phyloP scores from a whole-genome alignment of 1,139 yeast species.

The Candida sanyaensis region DNA sequence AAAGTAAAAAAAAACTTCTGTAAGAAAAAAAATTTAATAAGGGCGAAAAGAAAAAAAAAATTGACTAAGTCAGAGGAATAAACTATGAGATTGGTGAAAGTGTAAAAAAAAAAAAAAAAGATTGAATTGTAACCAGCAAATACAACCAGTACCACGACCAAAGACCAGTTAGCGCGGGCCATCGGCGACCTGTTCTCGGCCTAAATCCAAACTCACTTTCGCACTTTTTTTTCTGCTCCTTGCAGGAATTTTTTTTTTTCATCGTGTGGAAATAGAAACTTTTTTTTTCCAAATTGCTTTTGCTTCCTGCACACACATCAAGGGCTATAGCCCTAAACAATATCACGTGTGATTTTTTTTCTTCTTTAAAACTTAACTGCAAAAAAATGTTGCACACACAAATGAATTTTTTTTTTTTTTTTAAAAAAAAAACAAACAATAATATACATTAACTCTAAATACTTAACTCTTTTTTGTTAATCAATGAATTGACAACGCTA shows the following conservation, averaged over 20 bases:
- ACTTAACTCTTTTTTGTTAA: conserved; percentile 23
- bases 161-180: too few relatives aligned
- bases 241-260: not conserved
- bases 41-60: not conserved
- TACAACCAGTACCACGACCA: not conserved
- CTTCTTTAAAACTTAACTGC: not conserved
- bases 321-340: not conserved
- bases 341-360: not conserved
- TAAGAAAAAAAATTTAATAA: conserved; percentile 4
- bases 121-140: not conserved
- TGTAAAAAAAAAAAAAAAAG: not conserved
- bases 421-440: not conserved
- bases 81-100: not conserved
- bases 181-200: not conserved
- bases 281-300: too few relatives aligned
- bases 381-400: not conserved
- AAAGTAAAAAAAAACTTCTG: not conserved
- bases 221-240: too few relatives aligned
- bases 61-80: not conserved
- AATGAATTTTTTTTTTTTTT: not conserved
- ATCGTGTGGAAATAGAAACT: not conserved
- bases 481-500: conserved; percentile 39
- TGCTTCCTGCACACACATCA: not conserved
- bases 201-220: too few relatives aligned
- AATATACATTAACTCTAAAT: conserved; percentile 2